Evolutionary conservation across 225 moss, liverwort and hornwort genomes (phyloP).

Genomic region (Polytrichum commune): DNA sequence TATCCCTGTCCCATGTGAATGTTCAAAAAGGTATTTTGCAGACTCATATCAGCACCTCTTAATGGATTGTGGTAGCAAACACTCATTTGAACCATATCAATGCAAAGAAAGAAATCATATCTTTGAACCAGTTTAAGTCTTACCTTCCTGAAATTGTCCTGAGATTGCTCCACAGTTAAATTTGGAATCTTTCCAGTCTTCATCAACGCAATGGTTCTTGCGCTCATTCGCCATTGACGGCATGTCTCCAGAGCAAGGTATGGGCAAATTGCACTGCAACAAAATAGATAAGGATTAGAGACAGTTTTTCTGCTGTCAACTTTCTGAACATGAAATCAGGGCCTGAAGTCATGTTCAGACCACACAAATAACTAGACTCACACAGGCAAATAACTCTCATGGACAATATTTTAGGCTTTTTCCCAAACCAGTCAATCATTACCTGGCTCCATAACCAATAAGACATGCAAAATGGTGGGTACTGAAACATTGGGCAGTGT

Average conservation of each 20-base stretch:
- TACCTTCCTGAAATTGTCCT: conserved; percentile 77
- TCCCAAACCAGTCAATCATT: not conserved
- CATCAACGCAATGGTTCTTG: conserved; percentile 70
- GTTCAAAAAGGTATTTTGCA: too few relatives aligned
- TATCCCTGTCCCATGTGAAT: too few relatives aligned
- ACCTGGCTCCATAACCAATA: conserved; percentile 92
- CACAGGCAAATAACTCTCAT: too few relatives aligned
- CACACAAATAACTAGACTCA: too few relatives aligned
- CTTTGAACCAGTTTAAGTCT: too few relatives aligned
- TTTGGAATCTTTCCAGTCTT: conserved; percentile 83
- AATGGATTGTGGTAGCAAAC: too few relatives aligned
- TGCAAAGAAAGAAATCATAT: too few relatives aligned
- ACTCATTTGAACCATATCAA: too few relatives aligned
- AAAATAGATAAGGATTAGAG: not conserved
- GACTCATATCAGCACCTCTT: too few relatives aligned
- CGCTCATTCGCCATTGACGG: conserved; percentile 77
- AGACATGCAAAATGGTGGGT: conserved; percentile 95
- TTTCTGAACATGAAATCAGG: not conserved
- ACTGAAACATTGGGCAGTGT: conserved; percentile 94
- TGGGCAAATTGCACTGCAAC: conserved; percentile 71
- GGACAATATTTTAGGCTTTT: too few relatives aligned
- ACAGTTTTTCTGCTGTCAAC: too few relatives aligned
- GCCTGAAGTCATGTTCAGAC: not conserved
- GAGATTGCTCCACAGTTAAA: conserved; percentile 64
- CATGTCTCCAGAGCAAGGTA: conserved; percentile 84